phyloP scores from a whole-genome alignment of 805 yeast genomes.

The Candida ortonii region DNA sequence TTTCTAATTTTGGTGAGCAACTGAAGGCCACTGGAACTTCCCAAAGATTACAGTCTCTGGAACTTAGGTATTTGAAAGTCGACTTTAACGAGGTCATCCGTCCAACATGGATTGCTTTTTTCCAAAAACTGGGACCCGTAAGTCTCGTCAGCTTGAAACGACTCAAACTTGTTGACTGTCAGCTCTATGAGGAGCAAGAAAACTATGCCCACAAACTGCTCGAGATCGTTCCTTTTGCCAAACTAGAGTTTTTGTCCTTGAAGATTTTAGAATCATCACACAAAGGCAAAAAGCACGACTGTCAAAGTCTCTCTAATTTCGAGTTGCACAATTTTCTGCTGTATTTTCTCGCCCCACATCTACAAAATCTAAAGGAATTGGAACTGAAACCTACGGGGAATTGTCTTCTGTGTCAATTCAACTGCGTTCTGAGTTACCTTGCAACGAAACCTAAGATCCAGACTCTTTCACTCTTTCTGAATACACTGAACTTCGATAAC shows the following conservation, averaged over 20 bases:
- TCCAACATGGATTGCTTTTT: conserved; percentile 30
- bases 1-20: too few species aligned
- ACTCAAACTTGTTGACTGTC: conserved; percentile 24
- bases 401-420: conserved; percentile 27
- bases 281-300: conserved; percentile 18
- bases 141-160: conserved; percentile 15
- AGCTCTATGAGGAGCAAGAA: conserved; percentile 22
- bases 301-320: conserved; percentile 2
- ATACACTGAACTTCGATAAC: conserved; percentile 18
- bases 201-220: conserved; percentile 6
- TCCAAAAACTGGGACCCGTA: conserved; percentile 10
- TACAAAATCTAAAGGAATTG: conserved; percentile 18
- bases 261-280: conserved; percentile 29
- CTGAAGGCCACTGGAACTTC: conserved; percentile 9
- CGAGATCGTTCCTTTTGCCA: conserved; percentile 8
- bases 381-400: conserved; percentile 27
- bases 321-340: conserved; percentile 5
- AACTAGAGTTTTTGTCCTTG: conserved; percentile 14
- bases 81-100: conserved; percentile 25
- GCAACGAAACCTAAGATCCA: conserved; percentile 5
- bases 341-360: conserved; percentile 16
- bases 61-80: conserved; percentile 18
- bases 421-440: conserved; percentile 18
- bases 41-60: conserved; percentile 13
- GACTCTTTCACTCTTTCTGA: conserved; percentile 18